A percentile compares a stretch with the other conserved stretches of the same genome.
Conservation (phyloP, 352 stramenopile species). For the Pythium volutum region DNA sequence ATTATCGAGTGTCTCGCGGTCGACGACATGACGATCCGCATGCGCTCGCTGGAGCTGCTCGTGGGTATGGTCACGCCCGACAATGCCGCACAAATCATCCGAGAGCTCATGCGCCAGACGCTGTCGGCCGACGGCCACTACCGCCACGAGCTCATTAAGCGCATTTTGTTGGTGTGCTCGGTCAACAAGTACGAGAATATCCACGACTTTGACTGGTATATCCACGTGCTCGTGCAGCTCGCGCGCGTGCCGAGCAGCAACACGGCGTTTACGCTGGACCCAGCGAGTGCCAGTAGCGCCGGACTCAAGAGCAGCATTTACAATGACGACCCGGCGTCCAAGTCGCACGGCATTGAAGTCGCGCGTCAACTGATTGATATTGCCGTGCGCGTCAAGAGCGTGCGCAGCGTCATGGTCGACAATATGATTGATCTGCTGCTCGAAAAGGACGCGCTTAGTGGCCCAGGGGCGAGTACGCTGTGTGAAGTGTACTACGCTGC, state of each 20-base stretch:
- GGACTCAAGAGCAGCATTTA: constrained; percentile 41
- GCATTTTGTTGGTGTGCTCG: constrained; percentile 96
- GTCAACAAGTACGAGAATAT: constrained; percentile 98
- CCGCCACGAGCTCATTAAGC: constrained; percentile 93
- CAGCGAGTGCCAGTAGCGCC: constrained; percentile 19
- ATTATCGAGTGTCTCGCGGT: constrained; percentile 97
- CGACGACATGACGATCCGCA: constrained; percentile 99
- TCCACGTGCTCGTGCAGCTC: constrained; percentile 95
- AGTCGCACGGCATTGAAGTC: constrained; percentile 84
- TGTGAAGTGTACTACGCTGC: constrained; percentile 94
- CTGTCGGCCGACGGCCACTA: constrained; percentile 92
- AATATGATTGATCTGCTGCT: constrained; percentile 94
- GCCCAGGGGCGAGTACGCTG: constrained; percentile 78
- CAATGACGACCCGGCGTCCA: constrained; percentile 20
- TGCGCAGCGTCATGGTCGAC: constrained; percentile 94
- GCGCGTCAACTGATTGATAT: constrained; percentile 96
- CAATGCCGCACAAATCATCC: constrained; percentile 96
- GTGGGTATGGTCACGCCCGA: constrained; percentile 94
- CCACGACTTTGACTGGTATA: constrained; percentile 98
- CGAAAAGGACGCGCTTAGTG: constrained; percentile 78
- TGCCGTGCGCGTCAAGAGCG: constrained; percentile 93
- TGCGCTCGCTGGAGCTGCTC: constrained; percentile 95
- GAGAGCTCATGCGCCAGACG: constrained; percentile 95
- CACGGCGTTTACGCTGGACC: constrained; percentile 35
- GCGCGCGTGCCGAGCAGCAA: constrained; percentile 89